Conservation (phyloP, 192 early-diverging fungal species). For the Rhizophagus clarus region DNA sequence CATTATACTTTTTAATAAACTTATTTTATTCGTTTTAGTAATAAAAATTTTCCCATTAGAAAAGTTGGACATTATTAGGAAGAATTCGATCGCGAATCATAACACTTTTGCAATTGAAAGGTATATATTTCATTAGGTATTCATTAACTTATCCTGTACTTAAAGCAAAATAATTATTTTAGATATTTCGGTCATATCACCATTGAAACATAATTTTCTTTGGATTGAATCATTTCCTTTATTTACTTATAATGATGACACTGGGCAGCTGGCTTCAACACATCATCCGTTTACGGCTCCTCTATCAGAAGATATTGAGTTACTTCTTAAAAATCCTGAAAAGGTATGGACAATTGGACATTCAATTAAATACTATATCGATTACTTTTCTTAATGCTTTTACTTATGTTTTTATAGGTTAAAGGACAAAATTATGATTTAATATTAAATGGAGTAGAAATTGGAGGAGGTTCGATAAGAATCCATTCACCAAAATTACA, state of each 20-base stretch:
- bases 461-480: conserved; percentile 90
- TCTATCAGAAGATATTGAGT: conserved; percentile 61
- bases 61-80: conserved; percentile 61
- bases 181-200: conserved; percentile 53
- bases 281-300: conserved; percentile 96
- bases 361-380: background rate
- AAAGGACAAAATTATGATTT: conserved; percentile 88
- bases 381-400: conserved; percentile 1
- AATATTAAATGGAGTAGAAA: conserved; percentile 88
- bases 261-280: conserved; percentile 60
- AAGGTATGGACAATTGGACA: conserved; percentile 36
- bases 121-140: conserved; percentile 26
- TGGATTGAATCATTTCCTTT: conserved; percentile 92
- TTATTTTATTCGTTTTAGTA: background rate
- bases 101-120: conserved; percentile 52
- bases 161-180: too few relatives aligned
- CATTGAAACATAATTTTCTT: conserved; percentile 63
- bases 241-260: conserved; percentile 72
- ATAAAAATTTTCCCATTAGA: conserved; percentile 25
- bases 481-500: conserved; percentile 81
- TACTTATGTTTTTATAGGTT: conserved; percentile 33
- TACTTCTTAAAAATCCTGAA: conserved; percentile 63
- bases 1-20: background rate
- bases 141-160: too few relatives aligned
- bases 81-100: conserved; percentile 58